Conservation (phyloP, 2,329 filamentous ascomycete genomes). For the Aureobasidium mangrovei region DNA sequence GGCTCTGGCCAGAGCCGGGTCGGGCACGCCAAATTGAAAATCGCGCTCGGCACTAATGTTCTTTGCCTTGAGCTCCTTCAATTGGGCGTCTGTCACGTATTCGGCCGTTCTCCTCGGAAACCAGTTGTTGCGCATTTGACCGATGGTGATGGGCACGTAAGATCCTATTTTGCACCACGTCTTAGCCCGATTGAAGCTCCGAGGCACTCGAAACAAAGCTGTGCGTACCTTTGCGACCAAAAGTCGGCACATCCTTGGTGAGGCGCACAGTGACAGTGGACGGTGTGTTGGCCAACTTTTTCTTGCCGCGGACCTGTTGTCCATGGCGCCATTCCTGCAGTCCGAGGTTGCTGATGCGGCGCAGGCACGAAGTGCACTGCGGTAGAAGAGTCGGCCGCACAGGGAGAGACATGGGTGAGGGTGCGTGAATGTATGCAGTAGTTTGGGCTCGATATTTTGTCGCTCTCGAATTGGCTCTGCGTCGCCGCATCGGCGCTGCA, state of each 20-base stretch:
- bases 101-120: slow-evolving; percentile 43
- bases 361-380: slow-evolving; percentile 16
- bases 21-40: slow-evolving; percentile 31
- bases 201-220: neutral
- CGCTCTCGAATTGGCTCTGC: neutral
- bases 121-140: slow-evolving; percentile 48
- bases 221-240: slow-evolving; percentile 38
- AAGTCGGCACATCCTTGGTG: slow-evolving; percentile 43
- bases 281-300: slow-evolving; percentile 25
- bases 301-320: slow-evolving; percentile 30
- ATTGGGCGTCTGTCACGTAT: slow-evolving; percentile 41
- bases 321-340: slow-evolving; percentile 13
- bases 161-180: slow-evolving; percentile 33
- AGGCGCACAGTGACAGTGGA: slow-evolving; percentile 42
- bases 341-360: slow-evolving; percentile 13
- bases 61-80: slow-evolving; percentile 37
- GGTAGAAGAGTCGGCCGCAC: slow-evolving; percentile 14
- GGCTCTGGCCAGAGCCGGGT: slow-evolving; percentile 13
- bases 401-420: slow-evolving; percentile 13
- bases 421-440: neutral
- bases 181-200: neutral
- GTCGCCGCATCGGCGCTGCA: neutral
- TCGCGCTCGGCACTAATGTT: slow-evolving; percentile 40
- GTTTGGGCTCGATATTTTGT: neutral
- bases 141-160: slow-evolving; percentile 43